Base-by-base conservation (phyloP, 1,284 basidiomycete genomes). In the Ustilago shanxiensis region DNA sequence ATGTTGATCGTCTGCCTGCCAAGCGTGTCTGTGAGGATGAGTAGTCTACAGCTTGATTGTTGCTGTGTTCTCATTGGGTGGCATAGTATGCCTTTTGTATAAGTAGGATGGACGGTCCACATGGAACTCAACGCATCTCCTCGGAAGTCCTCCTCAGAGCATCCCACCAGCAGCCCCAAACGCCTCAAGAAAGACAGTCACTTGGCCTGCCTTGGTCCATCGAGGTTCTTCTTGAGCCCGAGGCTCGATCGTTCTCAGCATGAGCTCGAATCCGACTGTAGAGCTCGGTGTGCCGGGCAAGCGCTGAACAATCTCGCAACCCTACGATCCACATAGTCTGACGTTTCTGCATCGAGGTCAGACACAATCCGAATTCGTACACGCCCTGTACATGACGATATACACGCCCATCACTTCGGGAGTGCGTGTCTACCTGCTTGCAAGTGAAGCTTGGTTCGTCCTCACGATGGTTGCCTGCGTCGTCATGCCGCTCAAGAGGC, bases 401-500 rank as follows among this genome's bases (percentile, higher is more conserved):
- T 60, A 52, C 22, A 7, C 9, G 0, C 53, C 58, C 1, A 16
- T 51, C 1, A 52, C 52, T 9, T 28, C 13, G 10, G 8, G 18
- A 1, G 14, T 22, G n/a, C 61, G 60, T 20, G 28, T 49, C 29
- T 58, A 35, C 29, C 39, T 74, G 2, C 16, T 66, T 4, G 47
- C 39, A 1, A 62, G 54, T 52, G 55, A 59, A 18, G 11, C 58
- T 26, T 49, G 61, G 26, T 45, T 56, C 37, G n/a, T 60, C 14
- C 2, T 53, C 31, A 66, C 59, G 24, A 41, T 66, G 18, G 9
- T 63, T 20, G 41, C 70, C 9, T 69, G 62, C 57, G 44, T 59
- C 31, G 13, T 59, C 24, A 57, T 74, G 51, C 55, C 70, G 24
- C n/a, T 59, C 47, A 66, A 61, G 29, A 74, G 69, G 28, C 14